Evolutionary conservation across 805 yeast species (phyloP), one percentile per base, ranked within the genome.

Genomic region (Candida palmyrensis): DNA sequence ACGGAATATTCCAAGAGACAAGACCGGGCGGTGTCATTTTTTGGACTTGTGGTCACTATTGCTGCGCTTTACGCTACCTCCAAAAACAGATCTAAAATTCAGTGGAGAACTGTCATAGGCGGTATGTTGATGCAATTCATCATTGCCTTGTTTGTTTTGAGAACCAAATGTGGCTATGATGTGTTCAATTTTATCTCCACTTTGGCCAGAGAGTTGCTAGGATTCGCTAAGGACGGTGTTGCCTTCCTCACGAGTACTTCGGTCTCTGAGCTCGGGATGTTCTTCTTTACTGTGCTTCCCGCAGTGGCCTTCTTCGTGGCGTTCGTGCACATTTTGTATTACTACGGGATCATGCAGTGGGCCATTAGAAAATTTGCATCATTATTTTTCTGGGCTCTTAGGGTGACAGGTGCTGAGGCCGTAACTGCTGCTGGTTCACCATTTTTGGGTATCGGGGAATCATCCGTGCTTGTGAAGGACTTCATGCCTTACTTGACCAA

Each of bases 341-440:
- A 77, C 56, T 71, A 62, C 51, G 82, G 82, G 9, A 57, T 70
- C 21, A 60, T 77, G 35, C 83, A 77, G 49, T 77, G 82, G 82
- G 58, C 57, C 27, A 67, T 77, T 35, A 65, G 66, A 27, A 77
- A 77, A 51, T 73, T 73, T 42, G 75, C 81, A 13, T 53, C 55
- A 45, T 68, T 76, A 43, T 75, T 77, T 62, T 75, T 69, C 61
- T 77, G 80, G 80, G 51, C 75, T 23, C 66, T 75, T 63, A 57
- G 66, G 37, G 71, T 75, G 16, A 67, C 77, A 18, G 83, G 83
- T 44, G 79, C 82, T 33, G 83, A 77, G 49, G 74, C 81, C 17
- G 72, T 76, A 29, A 77, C 76, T 18, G 79, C 81, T 4, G 79
- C 82, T 29, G 82, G 82, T 1, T 71, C 82, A 18, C 83, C 83